phyloP scores from a whole-genome alignment of 768 basidiomycete species.

The Psilocybe cyanescens region DNA sequence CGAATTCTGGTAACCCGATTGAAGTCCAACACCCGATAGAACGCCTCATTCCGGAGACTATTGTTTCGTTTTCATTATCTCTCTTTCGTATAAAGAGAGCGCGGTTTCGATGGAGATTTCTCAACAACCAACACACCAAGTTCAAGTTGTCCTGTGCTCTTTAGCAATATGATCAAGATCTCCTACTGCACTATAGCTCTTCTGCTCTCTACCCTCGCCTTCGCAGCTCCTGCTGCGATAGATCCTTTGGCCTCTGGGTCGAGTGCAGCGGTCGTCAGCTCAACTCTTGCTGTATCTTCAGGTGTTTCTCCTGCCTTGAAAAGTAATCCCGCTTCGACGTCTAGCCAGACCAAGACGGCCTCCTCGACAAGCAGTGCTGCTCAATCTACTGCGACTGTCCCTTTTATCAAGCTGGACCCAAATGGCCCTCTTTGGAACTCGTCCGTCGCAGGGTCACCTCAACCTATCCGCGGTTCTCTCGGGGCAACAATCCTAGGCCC shows the following conservation, averaged over 20 bases:
- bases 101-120: background rate
- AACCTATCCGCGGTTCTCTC: conserved; percentile 48
- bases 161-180: conserved; percentile 37
- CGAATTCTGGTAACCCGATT: background rate
- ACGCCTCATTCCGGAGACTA: background rate
- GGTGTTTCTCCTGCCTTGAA: conserved; percentile 20
- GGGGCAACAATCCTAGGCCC: conserved; percentile 59
- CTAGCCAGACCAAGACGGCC: conserved; percentile 22
- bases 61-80: background rate
- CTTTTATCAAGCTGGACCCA: conserved; percentile 26
- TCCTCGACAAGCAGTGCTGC: conserved; percentile 25
- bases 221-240: conserved; percentile 28
- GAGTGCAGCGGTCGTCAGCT: background rate
- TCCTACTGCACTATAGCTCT: conserved; percentile 38
- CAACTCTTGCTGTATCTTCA: conserved; percentile 17
- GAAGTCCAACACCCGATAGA: background rate
- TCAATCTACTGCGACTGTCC: conserved; percentile 42
- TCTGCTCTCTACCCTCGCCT: conserved; percentile 29
- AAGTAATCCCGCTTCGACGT: conserved; percentile 14
- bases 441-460: conserved; percentile 35
- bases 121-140: background rate
- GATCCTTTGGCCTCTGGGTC: conserved; percentile 17
- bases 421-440: conserved; percentile 26
- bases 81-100: conserved; percentile 23
- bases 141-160: conserved; percentile 6